Evolutionary conservation across 805 yeast species (phyloP).

Genomic region (Yarrowia hollandica): DNA sequence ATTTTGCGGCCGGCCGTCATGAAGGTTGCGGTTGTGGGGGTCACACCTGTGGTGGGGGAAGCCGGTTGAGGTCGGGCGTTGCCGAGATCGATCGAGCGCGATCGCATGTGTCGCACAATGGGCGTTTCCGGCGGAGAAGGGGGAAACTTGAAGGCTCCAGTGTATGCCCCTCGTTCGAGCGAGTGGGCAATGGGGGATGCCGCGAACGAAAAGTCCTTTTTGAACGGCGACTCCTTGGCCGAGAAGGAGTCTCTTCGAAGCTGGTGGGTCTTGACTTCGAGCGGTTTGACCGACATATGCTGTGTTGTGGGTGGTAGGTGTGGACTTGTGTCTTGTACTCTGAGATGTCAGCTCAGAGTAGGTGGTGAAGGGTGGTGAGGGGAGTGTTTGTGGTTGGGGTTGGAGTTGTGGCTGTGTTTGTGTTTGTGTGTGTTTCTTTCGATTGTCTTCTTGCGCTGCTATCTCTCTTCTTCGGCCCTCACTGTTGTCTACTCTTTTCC

Average conservation of each 20-base stretch:
- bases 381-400: neutral
- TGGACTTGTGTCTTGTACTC: neutral
- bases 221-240: slow-evolving; percentile 24
- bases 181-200: slow-evolving; percentile 26
- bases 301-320: neutral
- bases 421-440: neutral
- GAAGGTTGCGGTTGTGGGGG: slow-evolving; percentile 26
- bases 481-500: too few species aligned
- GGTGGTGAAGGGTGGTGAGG: neutral
- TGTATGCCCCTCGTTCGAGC: slow-evolving; percentile 1
- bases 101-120: slow-evolving; percentile 9
- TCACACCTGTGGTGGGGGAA: slow-evolving; percentile 12
- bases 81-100: slow-evolving; percentile 17
- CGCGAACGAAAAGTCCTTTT: slow-evolving; percentile 25
- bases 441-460: neutral
- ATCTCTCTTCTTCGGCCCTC: too few species aligned
- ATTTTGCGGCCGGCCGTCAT: slow-evolving; percentile 22
- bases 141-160: slow-evolving; percentile 13
- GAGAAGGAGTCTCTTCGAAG: slow-evolving; percentile 21
- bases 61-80: neutral
- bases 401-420: neutral
- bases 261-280: slow-evolving; percentile 11
- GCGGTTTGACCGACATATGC: slow-evolving; percentile 11
- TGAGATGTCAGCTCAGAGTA: too few species aligned
- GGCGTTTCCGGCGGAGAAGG: slow-evolving; percentile 28